Conservation (phyloP, 495 filamentous ascomycete species). For the Neurospora sp. region DNA sequence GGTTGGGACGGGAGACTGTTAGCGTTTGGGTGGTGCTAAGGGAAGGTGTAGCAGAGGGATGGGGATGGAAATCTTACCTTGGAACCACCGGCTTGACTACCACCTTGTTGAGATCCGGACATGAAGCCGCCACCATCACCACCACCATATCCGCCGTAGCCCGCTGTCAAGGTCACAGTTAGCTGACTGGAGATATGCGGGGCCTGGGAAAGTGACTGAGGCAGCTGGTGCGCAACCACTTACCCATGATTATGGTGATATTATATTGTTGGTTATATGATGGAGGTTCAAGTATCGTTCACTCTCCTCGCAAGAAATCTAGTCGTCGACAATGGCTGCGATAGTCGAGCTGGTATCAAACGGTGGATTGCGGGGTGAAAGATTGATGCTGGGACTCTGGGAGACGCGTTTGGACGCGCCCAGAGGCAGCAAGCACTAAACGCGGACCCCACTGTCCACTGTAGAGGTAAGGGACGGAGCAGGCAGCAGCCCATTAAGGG, state of each 20-base stretch:
- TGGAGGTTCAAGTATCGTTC: neutral
- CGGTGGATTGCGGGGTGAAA: constrained; percentile 9
- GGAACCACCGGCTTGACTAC: constrained; percentile 27
- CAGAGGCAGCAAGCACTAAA: constrained; percentile 12
- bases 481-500: neutral
- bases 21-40: neutral
- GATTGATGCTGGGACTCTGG: constrained; percentile 3
- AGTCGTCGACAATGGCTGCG: neutral
- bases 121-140: constrained; percentile 39
- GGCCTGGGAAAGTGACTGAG: neutral
- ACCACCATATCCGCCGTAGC: constrained; percentile 32
- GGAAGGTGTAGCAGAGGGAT: neutral
- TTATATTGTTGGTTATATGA: neutral
- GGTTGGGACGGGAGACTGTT: neutral
- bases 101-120: constrained; percentile 30
- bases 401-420: constrained; percentile 8
- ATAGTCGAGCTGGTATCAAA: neutral
- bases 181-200: neutral
- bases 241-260: constrained; percentile 4
- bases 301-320: neutral
- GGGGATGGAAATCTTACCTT: constrained; percentile 8
- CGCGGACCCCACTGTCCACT: constrained; percentile 10
- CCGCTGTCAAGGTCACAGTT: constrained; percentile 8
- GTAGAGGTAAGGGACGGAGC: neutral
- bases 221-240: neutral